Evolutionary conservation across 108 stramenopile genomes (phyloP), one percentile per base, ranked within the genome.

Genomic region (Poteriospumella lacustris): DNA sequence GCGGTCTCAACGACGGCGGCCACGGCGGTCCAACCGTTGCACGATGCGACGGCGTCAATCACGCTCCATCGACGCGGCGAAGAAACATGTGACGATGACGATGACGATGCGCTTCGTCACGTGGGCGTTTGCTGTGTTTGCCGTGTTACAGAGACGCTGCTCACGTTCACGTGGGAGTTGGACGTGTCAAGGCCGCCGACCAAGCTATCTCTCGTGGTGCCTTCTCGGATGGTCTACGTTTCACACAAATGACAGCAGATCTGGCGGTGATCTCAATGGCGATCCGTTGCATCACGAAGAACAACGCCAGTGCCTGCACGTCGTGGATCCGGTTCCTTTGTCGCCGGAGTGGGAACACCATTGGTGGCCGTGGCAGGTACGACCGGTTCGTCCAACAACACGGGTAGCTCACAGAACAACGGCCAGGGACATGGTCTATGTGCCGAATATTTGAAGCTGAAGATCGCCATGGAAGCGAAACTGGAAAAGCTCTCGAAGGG

Each of bases 161-260:
- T 34, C 9, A 5, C 5, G 31, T 64, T 64, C 60, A 64, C 24
- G 28, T 64, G 31, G 24, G 3, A 12, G 24, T 64, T 64, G 60
- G 33, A 26, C 9, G 3, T 64, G 60, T 64, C 33, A 64, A 64
- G 36, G 31, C 29, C 5, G 60, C 60, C 5, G 60, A 64, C 36
- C 60, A 64, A 64, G 60, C 60, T 64, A 24, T 64, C 28, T 64
- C 60, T 64, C 15, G 60, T 34, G 60, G 60, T 31, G 60, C 60
- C 33, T 64, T 64, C 36, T 5, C 9, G 28, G 60, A 64, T 64
- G 60, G 60, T 31, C 15, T 64, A 33, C 15, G 15, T 34, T 64
- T 64, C 36, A 34, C 60, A 3, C 15, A 64, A 33, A 33, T 31
- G 24, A 5, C 60, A 5, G 9, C 12, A 34, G 36, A 3, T 9